Evolutionary conservation across 176 grass and related monocot species (phyloP).

Genomic region (Elymus sibiricus): DNA sequence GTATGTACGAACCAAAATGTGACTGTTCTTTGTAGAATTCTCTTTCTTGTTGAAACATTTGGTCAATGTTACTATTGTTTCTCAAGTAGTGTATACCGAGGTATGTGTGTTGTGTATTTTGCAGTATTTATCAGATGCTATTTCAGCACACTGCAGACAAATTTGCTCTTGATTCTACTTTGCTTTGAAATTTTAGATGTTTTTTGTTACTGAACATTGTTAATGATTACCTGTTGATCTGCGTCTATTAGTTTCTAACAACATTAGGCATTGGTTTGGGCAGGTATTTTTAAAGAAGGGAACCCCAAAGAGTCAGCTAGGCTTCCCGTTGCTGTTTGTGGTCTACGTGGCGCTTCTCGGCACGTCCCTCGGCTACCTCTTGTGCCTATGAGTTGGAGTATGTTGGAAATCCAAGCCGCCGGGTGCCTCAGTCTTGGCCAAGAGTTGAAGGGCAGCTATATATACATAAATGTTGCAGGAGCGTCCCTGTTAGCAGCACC

Average conservation of each 20-base stretch:
- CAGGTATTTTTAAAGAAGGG: slow-evolving; percentile 69
- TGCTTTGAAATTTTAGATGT: not conserved
- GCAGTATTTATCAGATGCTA: not conserved
- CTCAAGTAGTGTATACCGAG: not conserved
- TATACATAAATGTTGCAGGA: not conserved
- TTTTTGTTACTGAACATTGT: not conserved
- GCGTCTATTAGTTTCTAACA: slow-evolving; percentile 23
- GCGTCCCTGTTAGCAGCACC: not conserved
- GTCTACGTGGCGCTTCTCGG: slow-evolving; percentile 79
- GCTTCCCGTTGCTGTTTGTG: slow-evolving; percentile 84
- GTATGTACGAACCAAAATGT: not conserved
- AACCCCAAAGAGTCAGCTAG: slow-evolving; percentile 42
- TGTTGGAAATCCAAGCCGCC: not conserved
- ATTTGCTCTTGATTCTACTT: not conserved
- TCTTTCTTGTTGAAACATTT: not conserved
- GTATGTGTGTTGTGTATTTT: not conserved
- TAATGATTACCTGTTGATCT: not conserved
- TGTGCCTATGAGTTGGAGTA: slow-evolving; percentile 50
- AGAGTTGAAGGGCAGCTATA: slow-evolving; percentile 7
- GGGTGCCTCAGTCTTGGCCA: not conserved
- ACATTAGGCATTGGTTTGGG: slow-evolving; percentile 3
- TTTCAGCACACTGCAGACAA: not conserved
- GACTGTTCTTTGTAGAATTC: not conserved
- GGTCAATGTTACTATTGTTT: not conserved
- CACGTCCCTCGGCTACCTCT: slow-evolving; percentile 59